Evolutionary conservation across 441 rosid genomes (phyloP), one percentile per base, ranked within the genome.

Genomic region (Cnidoscolus chayamansa): DNA sequence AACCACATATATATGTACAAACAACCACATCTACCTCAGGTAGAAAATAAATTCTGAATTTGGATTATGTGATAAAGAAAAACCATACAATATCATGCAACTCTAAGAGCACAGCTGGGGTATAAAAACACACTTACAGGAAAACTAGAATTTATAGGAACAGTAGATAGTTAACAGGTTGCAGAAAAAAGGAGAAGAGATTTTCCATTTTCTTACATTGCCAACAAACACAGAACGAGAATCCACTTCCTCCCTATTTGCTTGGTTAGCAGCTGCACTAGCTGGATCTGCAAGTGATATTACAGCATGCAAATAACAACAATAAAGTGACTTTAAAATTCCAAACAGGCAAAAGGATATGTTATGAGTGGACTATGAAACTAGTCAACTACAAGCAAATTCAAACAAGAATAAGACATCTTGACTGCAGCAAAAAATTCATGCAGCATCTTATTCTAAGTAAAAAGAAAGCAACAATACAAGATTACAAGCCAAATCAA

Each of bases 201-300:
- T 25, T 67, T 30, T 30, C 35, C 15, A 48, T 69, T 68, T 5
- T 47, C 97, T 89, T 84, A 93, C 98, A 89, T 93, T 93, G 83
- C 98, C 96, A 83, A 93, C 95, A 84, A 88, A 93, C 72, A 93
- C 95, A 9, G 98, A 93, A 64, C 92, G 90, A 61, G 80, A 67
- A 87, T 93, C 98, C 0, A 84, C 79, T 75, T 93, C 98, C 79
- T 93, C 98, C 71, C 63, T 87, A 76, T 81, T 85, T 9, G 87
- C 92, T 71, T 87, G 97, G 82, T 82, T 89, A 78, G 91, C 89
- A 68, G 86, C 86, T 59, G 86, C 78, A 70, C 77, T 71, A 77
- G 89, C 86, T 56, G 95, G 94, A 83, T 92, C 97, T 92, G 89
- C 16, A 31, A 68, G 17, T 48, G 72, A 20, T n/a, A 69, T 30